Percentiles rank a stretch among this genome's conserved stretches.
These are phyloP conservation scores for Candida parachauliodes DNA, from an alignment of 805 yeast species.

Conservation along the genomic window DNA sequence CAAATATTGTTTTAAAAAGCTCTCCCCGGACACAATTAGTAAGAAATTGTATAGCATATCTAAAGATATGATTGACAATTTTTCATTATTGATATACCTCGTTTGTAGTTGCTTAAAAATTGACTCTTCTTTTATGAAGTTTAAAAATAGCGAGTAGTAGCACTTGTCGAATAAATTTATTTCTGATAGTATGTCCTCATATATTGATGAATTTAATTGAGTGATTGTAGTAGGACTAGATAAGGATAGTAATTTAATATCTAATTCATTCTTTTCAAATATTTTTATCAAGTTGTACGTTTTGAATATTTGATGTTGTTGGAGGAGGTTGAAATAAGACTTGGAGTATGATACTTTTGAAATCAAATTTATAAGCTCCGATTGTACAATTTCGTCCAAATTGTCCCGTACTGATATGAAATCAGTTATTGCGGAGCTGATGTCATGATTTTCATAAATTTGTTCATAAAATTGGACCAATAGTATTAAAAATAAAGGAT, in stretches of 20 bases:
- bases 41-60: constrained; percentile 22
- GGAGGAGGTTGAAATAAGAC: constrained; percentile 8
- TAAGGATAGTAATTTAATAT: constrained; percentile 18
- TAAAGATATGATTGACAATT: constrained; percentile 14
- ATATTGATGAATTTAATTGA: constrained; percentile 11
- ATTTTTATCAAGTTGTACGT: constrained; percentile 16
- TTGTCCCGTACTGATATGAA: not conserved
- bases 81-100: constrained; percentile 5
- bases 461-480: constrained; percentile 23
- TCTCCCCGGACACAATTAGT: constrained; percentile 16
- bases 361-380: constrained; percentile 20
- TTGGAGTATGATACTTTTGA: constrained; percentile 16
- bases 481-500: constrained; percentile 23
- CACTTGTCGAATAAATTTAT: constrained; percentile 14
- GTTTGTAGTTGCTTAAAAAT: constrained; percentile 12
- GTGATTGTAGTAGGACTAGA: constrained; percentile 15
- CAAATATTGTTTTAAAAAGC: constrained; percentile 18
- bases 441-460: constrained; percentile 9
- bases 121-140: constrained; percentile 16
- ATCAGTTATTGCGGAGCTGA: constrained; percentile 1
- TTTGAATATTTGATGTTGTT: constrained; percentile 14
- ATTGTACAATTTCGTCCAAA: constrained; percentile 11
- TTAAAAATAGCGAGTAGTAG: constrained; percentile 25
- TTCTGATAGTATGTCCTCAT: constrained; percentile 11
- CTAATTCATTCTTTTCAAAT: constrained; percentile 15